Base-by-base conservation (phyloP, 2,329 filamentous ascomycete species). In the Botrytis aclada region DNA sequence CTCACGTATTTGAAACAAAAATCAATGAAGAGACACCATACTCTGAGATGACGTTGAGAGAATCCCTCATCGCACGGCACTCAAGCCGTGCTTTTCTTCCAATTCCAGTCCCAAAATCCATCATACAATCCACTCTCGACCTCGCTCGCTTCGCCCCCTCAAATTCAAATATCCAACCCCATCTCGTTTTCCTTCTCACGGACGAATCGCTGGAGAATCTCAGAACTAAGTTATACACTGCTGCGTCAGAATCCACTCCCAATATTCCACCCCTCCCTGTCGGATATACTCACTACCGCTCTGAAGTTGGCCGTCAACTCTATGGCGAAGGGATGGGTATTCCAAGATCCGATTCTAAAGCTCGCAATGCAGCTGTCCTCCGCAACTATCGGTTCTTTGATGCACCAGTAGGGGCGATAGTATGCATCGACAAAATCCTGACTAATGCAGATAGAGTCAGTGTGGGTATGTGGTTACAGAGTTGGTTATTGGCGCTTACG, bases 151-250 rank as follows among this genome's bases (percentile, higher is more conserved):
- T 67, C 39, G 70, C 62, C 39, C 70, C 70, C 39, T 72, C 70
- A 43, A 72, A 72, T n/a, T 67, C 70, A 43, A 72, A 72, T n/a
- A 69, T 67, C 39, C 70, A 72, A 29, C 62, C 62, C 1, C 62
- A 72, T 43, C 62, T 63, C 32, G 14, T 61, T 20, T 60, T 45
- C 25, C 32, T 67, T 20, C 51, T 69, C 25, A 69, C 70, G 14
- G 51, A 63, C 29, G 29, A 34, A 32, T 32, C 70, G 8, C 51
- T 61, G 18, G 34, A 41, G 29, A 72, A 72, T 12, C 62, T 72
- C 29, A 67, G 20, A 39, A 6, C 22, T 8, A 45, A 66, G 2
- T 39, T 72, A n/a, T 54, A 25, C 16, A 22, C 37, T 12, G 25
- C 7, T 9, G 70, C 70, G 4, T 72, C 70, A 9, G 22, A 67